Evolutionary conservation across 2,329 filamentous ascomycete genomes (phyloP).

Genomic region (Pezicula carpinea): DNA sequence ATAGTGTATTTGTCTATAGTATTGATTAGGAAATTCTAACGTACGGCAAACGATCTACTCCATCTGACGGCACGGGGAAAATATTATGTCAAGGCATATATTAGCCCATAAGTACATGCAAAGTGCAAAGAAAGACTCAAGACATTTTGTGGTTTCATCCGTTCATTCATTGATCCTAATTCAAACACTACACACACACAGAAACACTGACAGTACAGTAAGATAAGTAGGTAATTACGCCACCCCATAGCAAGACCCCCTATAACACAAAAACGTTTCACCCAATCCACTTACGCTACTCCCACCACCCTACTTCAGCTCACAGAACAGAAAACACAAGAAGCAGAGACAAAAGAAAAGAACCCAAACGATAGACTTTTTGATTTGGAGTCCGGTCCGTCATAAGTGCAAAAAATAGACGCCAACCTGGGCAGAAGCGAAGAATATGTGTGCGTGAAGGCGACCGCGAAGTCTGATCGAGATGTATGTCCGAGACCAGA

Average conservation of each 20-base stretch:
- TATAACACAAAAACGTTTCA: neutral
- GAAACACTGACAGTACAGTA: neutral
- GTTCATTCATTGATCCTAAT: too few species aligned
- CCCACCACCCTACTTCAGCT: neutral
- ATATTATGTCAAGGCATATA: too few species aligned
- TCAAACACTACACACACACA: too few species aligned
- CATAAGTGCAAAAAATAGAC: neutral
- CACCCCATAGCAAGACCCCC: neutral
- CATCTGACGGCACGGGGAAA: too few species aligned
- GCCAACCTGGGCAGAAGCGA: conserved; percentile 1
- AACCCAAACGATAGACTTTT: neutral
- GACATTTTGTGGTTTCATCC: too few species aligned
- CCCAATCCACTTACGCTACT: neutral
- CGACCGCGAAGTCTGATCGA: neutral
- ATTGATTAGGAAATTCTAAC: too few species aligned
- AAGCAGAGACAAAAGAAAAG: neutral
- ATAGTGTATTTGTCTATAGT: too few species aligned
- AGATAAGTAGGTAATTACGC: neutral
- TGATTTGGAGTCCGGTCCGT: neutral
- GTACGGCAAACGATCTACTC: too few species aligned
- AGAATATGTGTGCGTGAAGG: neutral
- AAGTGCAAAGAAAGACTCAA: too few species aligned
- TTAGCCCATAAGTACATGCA: too few species aligned
- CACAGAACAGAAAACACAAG: neutral
- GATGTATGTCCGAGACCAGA: neutral